phyloP scores from a whole-genome alignment of 179 eudicot genomes.

The Dionaea muscipula region DNA sequence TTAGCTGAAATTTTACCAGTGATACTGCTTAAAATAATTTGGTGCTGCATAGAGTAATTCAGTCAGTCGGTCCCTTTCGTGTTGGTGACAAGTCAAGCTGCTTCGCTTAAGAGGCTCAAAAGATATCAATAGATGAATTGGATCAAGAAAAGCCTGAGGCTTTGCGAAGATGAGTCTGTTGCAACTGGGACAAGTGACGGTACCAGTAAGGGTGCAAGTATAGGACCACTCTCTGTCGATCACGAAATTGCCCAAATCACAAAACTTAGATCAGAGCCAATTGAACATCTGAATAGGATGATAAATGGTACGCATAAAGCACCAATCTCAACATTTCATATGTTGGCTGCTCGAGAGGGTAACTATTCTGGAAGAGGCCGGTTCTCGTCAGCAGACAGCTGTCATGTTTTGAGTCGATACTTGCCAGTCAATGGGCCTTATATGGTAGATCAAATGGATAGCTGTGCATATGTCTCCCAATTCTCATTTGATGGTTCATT shows the following conservation, averaged over 20 bases:
- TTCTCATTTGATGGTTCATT: constrained; percentile 75
- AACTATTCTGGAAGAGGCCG: constrained; percentile 64
- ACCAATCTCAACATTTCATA: constrained; percentile 38
- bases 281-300: constrained; percentile 21
- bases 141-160: not conserved
- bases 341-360: constrained; percentile 61
- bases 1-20: no score
- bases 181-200: constrained; percentile 8
- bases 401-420: constrained; percentile 60
- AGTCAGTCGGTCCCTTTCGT: no score
- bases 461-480: constrained; percentile 73
- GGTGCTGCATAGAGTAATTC: no score
- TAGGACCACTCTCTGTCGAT: constrained; percentile 22
- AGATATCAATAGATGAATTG: not conserved
- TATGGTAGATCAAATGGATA: constrained; percentile 42
- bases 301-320: constrained; percentile 22
- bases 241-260: constrained; percentile 58
- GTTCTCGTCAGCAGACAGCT: constrained; percentile 49
- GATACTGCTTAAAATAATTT: no score
- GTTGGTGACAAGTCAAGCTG: no score
- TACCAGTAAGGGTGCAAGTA: constrained; percentile 13
- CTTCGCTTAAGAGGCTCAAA: no score
- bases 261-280: constrained; percentile 44
- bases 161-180: constrained; percentile 3
- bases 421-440: constrained; percentile 54